These are phyloP conservation scores for Naematelia encephala DNA, from an alignment of 768 basidiomycete species.

Conservation along the genomic window DNA sequence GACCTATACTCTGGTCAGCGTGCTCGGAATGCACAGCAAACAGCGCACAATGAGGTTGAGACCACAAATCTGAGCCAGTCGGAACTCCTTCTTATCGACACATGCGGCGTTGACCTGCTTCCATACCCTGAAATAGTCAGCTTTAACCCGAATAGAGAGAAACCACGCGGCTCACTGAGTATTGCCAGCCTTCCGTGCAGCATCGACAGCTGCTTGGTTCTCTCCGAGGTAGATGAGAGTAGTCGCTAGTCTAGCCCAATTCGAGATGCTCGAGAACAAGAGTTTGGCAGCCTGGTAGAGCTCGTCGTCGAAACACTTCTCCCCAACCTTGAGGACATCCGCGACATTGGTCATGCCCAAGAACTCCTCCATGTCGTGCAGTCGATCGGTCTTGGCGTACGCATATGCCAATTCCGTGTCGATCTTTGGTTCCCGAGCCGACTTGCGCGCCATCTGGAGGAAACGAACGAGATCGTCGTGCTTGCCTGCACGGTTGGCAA, in stretches of 20 bases:
- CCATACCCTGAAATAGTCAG: slow-evolving; percentile 72
- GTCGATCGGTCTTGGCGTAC: slow-evolving; percentile 81
- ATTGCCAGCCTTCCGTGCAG: slow-evolving; percentile 98
- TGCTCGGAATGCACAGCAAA: not conserved
- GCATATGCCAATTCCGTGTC: slow-evolving; percentile 98
- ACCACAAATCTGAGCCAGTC: slow-evolving; percentile 97
- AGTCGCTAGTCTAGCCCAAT: slow-evolving; percentile 97
- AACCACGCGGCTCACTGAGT: slow-evolving; percentile 64
- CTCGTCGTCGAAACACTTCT: slow-evolving; percentile 98
- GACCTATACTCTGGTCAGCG: slow-evolving; percentile 12
- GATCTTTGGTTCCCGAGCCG: slow-evolving; percentile 92
- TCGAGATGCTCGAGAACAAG: slow-evolving; percentile 93
- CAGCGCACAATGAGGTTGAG: slow-evolving; percentile 90
- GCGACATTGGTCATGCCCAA: slow-evolving; percentile 97
- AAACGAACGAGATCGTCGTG: slow-evolving; percentile 89
- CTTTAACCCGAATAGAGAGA: too few species aligned
- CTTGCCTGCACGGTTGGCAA: slow-evolving; percentile 86
- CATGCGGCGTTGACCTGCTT: slow-evolving; percentile 99
- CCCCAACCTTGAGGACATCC: slow-evolving; percentile 91
- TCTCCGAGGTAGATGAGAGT: slow-evolving; percentile 97
- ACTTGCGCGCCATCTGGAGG: slow-evolving; percentile 97
- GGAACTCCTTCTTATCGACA: slow-evolving; percentile 95
- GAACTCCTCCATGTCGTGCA: slow-evolving; percentile 99
- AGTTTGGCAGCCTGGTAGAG: slow-evolving; percentile 96
- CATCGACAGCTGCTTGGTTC: slow-evolving; percentile 97